Percentiles rank a stretch among this genome's conserved stretches.
These are phyloP conservation scores for Exserohilum turcica DNA, from an alignment of 2,329 filamentous ascomycete genomes.

Conservation along the genomic window DNA sequence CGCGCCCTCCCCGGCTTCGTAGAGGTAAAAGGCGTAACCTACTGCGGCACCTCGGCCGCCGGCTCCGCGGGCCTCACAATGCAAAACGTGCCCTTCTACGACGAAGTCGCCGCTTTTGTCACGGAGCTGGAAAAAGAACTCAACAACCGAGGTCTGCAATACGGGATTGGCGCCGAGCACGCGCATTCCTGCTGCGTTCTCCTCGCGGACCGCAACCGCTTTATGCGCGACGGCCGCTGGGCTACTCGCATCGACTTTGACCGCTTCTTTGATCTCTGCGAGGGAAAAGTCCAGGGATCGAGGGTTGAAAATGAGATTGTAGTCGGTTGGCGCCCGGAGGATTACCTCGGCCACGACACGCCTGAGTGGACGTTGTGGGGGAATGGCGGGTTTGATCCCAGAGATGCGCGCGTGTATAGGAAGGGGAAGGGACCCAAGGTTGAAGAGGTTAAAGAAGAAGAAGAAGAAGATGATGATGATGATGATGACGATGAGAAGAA, in stretches of 20 bases:
- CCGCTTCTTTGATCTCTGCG: slow-evolving; percentile 82
- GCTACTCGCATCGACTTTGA: slow-evolving; percentile 91
- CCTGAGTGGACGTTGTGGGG: slow-evolving; percentile 96
- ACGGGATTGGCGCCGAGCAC: slow-evolving; percentile 93
- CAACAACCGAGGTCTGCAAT: slow-evolving; percentile 70
- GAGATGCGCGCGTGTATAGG: slow-evolving; percentile 82
- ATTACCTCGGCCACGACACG: slow-evolving; percentile 84
- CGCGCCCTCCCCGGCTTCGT: slow-evolving; percentile 88
- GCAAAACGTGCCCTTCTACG: slow-evolving; percentile 96
- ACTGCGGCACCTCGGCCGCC: slow-evolving; percentile 88
- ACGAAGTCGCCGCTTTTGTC: slow-evolving; percentile 84
- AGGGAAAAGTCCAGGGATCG: slow-evolving; percentile 55
- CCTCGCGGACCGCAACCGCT: slow-evolving; percentile 75
- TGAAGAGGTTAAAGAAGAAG: slow-evolving; percentile 17
- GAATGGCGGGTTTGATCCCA: slow-evolving; percentile 89
- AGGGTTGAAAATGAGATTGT: slow-evolving; percentile 52
- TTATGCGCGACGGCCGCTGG: slow-evolving; percentile 78
- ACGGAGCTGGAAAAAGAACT: slow-evolving; percentile 73
- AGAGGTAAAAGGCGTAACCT: slow-evolving; percentile 95
- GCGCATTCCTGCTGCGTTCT: slow-evolving; percentile 93
- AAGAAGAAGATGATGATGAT: slow-evolving; percentile 1
- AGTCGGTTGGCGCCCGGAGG: slow-evolving; percentile 78
- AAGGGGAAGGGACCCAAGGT: slow-evolving; percentile 70
- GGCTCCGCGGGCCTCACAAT: slow-evolving; percentile 88
- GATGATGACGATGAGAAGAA: slow-evolving; percentile 17